Percentiles rank a stretch among this genome's conserved stretches.
Evolutionary conservation across 78 protist genomes (phyloP).

Genomic region (Cavenderia fasciculata): DNA sequence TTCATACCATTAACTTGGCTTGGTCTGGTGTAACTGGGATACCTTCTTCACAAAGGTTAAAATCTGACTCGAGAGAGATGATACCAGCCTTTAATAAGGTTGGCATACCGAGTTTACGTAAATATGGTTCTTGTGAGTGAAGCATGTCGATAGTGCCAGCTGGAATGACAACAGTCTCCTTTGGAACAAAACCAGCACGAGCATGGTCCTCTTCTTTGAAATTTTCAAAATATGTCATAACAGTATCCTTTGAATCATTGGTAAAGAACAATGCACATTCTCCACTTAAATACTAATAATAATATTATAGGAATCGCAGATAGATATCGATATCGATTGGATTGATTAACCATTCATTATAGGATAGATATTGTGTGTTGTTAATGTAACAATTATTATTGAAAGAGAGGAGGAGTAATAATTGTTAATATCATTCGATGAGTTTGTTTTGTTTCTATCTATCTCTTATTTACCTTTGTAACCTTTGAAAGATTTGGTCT

Average conservation of each 20-base stretch:
- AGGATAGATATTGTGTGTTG: not conserved
- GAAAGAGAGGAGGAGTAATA: not conserved
- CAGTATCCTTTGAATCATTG: constrained; percentile 73
- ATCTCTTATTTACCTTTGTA: constrained; percentile 4
- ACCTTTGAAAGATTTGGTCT: constrained; percentile 59
- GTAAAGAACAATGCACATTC: constrained; percentile 92
- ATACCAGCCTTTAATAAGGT: constrained; percentile 71
- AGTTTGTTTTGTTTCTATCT: not conserved
- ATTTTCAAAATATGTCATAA: constrained; percentile 55
- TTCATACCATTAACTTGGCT: constrained; percentile 72
- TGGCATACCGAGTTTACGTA: constrained; percentile 64
- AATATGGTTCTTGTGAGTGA: constrained; percentile 73
- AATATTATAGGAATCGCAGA: not conserved
- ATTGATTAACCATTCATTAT: not conserved
- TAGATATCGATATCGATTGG: not conserved
- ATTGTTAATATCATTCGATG: not conserved
- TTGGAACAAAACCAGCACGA: constrained; percentile 90
- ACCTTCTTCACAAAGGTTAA: constrained; percentile 78
- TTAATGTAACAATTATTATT: not conserved
- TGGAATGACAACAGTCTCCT: constrained; percentile 38
- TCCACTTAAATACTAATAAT: constrained; percentile 47
- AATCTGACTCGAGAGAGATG: constrained; percentile 73
- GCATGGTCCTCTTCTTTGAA: constrained; percentile 86
- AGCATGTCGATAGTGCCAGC: constrained; percentile 71
- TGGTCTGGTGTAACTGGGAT: constrained; percentile 85